These are phyloP conservation scores for Sporothrix luriei DNA, from an alignment of 2,329 filamentous ascomycete genomes.

Conservation along the genomic window DNA sequence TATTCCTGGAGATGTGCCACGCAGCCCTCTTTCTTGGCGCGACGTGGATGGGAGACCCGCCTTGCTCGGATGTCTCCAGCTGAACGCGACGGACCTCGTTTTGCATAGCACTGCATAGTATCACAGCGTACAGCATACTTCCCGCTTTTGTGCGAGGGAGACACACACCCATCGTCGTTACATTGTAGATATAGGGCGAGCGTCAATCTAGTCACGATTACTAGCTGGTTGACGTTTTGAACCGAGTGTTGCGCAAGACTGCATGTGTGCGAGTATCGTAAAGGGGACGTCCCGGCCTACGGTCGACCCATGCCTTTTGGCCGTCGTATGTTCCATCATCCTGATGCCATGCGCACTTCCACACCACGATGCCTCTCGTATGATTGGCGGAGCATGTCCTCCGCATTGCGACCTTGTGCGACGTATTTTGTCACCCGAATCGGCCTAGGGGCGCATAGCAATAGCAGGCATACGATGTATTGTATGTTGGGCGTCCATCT, in stretches of 20 bases:
- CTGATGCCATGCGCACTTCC: background rate
- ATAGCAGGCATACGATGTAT: too few relatives aligned
- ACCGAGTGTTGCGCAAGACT: background rate
- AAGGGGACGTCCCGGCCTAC: background rate
- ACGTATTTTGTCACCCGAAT: constrained; percentile 7
- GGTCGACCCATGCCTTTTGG: background rate
- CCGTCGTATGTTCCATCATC: background rate
- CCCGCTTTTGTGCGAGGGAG: background rate
- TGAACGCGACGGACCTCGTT: background rate
- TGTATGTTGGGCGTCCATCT: too few relatives aligned
- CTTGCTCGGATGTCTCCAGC: background rate
- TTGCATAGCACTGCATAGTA: constrained; percentile 16
- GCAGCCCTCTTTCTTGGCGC: background rate
- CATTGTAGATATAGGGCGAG: background rate
- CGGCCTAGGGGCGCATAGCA: background rate
- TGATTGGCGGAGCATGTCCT: constrained; percentile 28
- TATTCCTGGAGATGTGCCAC: background rate
- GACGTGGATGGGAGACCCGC: background rate
- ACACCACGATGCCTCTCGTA: background rate
- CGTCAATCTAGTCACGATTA: too few relatives aligned
- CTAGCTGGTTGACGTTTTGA: background rate
- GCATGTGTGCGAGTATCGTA: background rate
- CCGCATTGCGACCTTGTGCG: background rate
- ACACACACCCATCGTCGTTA: background rate
- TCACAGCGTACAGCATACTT: background rate